Evolutionary conservation across 768 basidiomycete genomes (phyloP).

Genomic region (Lanmaoa rubissima): DNA sequence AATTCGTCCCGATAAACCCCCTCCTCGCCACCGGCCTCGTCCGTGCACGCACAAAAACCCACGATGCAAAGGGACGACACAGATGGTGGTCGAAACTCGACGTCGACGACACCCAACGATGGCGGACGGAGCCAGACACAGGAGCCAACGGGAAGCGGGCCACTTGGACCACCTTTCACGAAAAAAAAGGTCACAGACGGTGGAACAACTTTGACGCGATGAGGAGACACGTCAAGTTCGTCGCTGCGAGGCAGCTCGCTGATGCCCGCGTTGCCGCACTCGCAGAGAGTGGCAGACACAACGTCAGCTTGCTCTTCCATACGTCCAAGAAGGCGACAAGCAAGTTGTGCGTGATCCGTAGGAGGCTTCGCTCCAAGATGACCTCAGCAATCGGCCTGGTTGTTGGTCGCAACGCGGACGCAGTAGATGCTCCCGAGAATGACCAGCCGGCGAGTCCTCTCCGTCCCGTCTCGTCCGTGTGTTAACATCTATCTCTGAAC

Average conservation of each 20-base stretch:
- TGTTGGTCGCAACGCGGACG: conserved; percentile 15
- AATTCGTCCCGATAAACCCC: conserved; percentile 21
- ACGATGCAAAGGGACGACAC: not conserved
- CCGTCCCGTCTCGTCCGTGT: not conserved
- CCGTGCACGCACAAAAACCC: not conserved
- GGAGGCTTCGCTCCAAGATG: conserved; percentile 23
- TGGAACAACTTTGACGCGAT: not conserved
- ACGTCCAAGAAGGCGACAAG: conserved; percentile 25
- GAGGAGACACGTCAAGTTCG: not conserved
- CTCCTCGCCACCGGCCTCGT: conserved; percentile 17
- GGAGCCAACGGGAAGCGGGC: not conserved
- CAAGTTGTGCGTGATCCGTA: conserved; percentile 23
- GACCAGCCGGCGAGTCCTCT: not conserved
- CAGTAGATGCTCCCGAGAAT: not conserved
- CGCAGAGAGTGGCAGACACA: conserved; percentile 8
- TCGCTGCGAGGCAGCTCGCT: conserved; percentile 1
- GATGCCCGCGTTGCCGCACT: conserved; percentile 6
- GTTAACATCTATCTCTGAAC: not conserved
- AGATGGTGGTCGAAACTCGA: not conserved
- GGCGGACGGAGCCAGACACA: not conserved
- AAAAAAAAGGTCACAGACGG: not conserved
- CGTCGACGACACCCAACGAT: not conserved
- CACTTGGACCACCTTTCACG: not conserved
- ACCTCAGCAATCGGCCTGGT: conserved; percentile 19
- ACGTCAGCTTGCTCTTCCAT: conserved; percentile 19